Base-by-base conservation (phyloP, 1,284 basidiomycete species). In the Sporisorium exsertum region DNA sequence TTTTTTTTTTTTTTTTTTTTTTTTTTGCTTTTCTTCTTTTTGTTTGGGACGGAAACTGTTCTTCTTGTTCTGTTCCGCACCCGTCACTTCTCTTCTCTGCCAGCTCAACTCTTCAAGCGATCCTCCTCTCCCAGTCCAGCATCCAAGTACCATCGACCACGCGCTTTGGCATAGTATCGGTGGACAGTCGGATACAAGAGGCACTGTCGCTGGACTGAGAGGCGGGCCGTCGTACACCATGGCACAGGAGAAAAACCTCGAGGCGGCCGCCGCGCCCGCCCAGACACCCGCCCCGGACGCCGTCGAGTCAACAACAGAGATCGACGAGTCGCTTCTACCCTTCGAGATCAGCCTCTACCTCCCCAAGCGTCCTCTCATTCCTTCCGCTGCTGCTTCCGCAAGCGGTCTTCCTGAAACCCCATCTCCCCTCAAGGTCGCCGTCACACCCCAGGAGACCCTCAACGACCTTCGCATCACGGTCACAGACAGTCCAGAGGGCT, bases 381-480 rank as follows among this genome's bases (percentile, higher is more conserved):
- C 84, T 32, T 76, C 79, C 20, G 63, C 69, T 33, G 58, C 67
- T 15, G 79, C 65, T 51, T 59, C 62, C 16, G 50, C 72, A 49
- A 60, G 72, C n/a, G 82, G 84, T 27, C 68, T 84, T 24, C 84
- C 84, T 24, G 80, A 80, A 22, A 82, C 80, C 18, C 82, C 83
- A 18, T 75, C 74, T 50, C 81, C 84, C 5, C 81, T 85, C 58
- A 77, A 72, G 46, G 73, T 84, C 10, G 81, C 81, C 43, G 81
- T 85, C 22, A 81, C 80, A 42, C 80, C 83, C 2, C 79, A 75
- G 40, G 84, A 85, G 63, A 83, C 82, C 24, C 81, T 85, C 68
- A 85, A 81, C 64, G 84, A 85, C 58, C 61, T 85, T 16, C 80
- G 84, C 26, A 52, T 80, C 32, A 84, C 84, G 53, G 73, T 85